phyloP scores from a whole-genome alignment of 2,329 filamentous ascomycete species.

The Ramularia endophylla region DNA sequence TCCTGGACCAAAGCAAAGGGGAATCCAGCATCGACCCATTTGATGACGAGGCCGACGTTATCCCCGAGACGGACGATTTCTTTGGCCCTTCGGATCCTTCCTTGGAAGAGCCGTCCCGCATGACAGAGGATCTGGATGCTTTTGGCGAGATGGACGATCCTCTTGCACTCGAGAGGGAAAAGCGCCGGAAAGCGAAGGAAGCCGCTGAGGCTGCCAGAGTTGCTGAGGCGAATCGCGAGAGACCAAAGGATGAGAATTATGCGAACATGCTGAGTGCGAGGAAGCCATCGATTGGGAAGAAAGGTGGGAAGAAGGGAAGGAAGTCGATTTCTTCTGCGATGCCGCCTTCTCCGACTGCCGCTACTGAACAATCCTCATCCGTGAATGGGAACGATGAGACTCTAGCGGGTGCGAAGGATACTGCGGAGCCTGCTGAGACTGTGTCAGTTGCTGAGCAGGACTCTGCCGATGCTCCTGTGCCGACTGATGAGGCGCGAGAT shows the following conservation, averaged over 20 bases:
- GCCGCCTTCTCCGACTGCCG: not conserved
- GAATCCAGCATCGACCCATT: not conserved
- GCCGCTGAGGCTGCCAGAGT: not conserved
- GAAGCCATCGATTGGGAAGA: not conserved
- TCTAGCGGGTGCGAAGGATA: no score
- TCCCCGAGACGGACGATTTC: not conserved
- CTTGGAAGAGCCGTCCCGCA: conserved; percentile 13
- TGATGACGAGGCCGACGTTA: not conserved
- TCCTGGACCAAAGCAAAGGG: no score
- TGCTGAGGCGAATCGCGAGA: conserved; percentile 10
- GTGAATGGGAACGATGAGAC: not conserved
- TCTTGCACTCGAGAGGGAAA: not conserved
- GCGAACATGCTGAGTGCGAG: not conserved
- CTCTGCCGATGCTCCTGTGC: not conserved
- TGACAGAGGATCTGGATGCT: conserved; percentile 14
- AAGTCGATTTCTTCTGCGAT: not conserved
- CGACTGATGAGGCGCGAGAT: not conserved
- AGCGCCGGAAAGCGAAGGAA: not conserved
- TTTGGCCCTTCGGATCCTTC: conserved; percentile 7
- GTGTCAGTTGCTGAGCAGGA: not conserved
- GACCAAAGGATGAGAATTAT: conserved; percentile 1
- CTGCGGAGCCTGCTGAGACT: not conserved
- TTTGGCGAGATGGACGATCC: conserved; percentile 9
- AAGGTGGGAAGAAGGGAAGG: conserved; percentile 1
- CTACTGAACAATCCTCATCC: not conserved